Evolutionary conservation across 2,329 filamentous ascomycete genomes (phyloP), one percentile per base, ranked within the genome.

Genomic region (Trichoderma koningii): DNA sequence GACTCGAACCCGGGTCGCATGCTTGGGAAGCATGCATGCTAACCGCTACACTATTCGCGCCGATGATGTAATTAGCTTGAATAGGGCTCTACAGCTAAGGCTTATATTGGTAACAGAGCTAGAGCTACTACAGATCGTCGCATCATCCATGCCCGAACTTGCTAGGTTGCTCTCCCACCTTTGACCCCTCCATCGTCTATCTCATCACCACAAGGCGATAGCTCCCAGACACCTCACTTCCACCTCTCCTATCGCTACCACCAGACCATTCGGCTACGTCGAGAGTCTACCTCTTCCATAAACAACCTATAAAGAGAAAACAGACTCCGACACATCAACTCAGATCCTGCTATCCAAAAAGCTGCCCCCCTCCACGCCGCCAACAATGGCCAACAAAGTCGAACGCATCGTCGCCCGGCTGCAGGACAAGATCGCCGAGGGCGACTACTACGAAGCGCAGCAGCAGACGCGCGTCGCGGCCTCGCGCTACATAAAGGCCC

Each of bases 381-480:
- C 56, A 65, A 69, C 45, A 66, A 79, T 79, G 77, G 75, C 77
- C 60, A 78, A 69, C 72, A 78, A 79, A 68, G 77, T 78, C 70
- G 76, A 79, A 50, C 75, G 76, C 52, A 87, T 87, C 76, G 85
- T 87, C 71, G 75, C 82, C 65, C 83, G 85, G 28, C 88, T 97
- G 76, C 91, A 94, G 80, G 83, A 90, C 78, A 94, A 92, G 78
- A 97, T 97, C 78, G 83, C 87, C 70, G 92, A 96, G 78, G 94
- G 93, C 73, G 89, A 95, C 76, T 97, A 87, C 84, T 99, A 99
- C 82, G 95, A 99, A 85, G 95, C 95, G 66, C 94, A 98, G 80
- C 95, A 99, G 79, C 95, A 99, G 82, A 92, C 97, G 70, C 92
- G 95, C 68, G 93, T 97, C 63, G 94, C 97, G 71, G 93, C 93